Conservation (phyloP, 495 filamentous ascomycete species). For the Hypoxylon cercidicola region DNA sequence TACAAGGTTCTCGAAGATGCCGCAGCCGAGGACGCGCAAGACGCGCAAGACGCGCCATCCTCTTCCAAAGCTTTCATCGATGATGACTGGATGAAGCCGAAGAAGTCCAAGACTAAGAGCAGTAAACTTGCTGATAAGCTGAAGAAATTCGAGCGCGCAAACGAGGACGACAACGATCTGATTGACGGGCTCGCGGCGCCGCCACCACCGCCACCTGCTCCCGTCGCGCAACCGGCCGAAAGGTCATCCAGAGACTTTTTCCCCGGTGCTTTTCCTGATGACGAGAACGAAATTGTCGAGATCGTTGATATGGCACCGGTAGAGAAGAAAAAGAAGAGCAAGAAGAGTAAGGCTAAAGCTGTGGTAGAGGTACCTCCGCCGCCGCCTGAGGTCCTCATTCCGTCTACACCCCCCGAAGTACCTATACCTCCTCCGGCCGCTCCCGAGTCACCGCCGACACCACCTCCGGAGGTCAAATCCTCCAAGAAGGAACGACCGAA, state of each 20-base stretch:
- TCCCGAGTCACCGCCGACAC: slow-evolving; percentile 56
- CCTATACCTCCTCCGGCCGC: slow-evolving; percentile 57
- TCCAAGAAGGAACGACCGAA: slow-evolving; percentile 59
- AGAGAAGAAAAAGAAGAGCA: slow-evolving; percentile 58
- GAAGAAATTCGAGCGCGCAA: slow-evolving; percentile 60
- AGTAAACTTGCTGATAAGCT: slow-evolving; percentile 64
- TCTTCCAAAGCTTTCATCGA: slow-evolving; percentile 41
- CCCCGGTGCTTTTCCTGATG: slow-evolving; percentile 60
- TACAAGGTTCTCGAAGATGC: slow-evolving; percentile 52
- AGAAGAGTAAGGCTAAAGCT: slow-evolving; percentile 50
- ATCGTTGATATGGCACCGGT: slow-evolving; percentile 58
- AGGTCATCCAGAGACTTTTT: slow-evolving; percentile 58
- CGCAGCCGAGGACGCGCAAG: slow-evolving; percentile 44
- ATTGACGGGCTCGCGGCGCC: slow-evolving; percentile 43
- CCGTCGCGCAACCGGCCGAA: slow-evolving; percentile 49
- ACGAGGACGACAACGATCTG: slow-evolving; percentile 45
- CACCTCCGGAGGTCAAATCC: slow-evolving; percentile 51
- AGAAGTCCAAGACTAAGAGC: slow-evolving; percentile 55
- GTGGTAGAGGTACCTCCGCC: slow-evolving; percentile 37
- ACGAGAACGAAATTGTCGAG: slow-evolving; percentile 58
- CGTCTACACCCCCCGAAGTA: slow-evolving; percentile 47
- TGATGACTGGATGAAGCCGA: slow-evolving; percentile 49
- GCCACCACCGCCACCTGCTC: slow-evolving; percentile 48
- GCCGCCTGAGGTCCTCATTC: slow-evolving; percentile 42
- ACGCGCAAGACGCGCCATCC: slow-evolving; percentile 48